These are phyloP conservation scores for Agaricus subrufescens DNA, from an alignment of 768 basidiomycete species.

Conservation along the genomic window DNA sequence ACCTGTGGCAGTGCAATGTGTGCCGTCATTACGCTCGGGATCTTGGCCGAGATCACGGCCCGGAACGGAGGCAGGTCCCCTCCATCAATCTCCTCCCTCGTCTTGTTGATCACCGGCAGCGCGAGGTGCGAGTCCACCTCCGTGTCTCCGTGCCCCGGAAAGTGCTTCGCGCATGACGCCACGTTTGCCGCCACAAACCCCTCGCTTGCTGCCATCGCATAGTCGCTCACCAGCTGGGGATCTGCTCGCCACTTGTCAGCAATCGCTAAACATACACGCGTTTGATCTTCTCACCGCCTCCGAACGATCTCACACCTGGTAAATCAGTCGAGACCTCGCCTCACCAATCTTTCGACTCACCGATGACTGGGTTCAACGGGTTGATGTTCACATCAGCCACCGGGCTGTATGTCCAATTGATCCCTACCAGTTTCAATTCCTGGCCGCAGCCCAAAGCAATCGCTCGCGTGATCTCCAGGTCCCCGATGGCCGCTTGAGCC, in stretches of 20 bases:
- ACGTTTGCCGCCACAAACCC: conserved; percentile 47
- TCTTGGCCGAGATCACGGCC: conserved; percentile 30
- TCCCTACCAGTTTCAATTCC: conserved; percentile 57
- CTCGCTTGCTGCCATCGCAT: conserved; percentile 38
- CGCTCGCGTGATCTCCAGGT: conserved; percentile 37
- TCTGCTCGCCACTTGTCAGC: conserved; percentile 30
- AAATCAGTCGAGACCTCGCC: neutral
- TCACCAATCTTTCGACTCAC: conserved; percentile 26
- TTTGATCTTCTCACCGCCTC: conserved; percentile 43
- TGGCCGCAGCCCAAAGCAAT: conserved; percentile 43
- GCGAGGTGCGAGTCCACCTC: conserved; percentile 67
- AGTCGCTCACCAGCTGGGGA: conserved; percentile 45
- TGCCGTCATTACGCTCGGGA: conserved; percentile 66
- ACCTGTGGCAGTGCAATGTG: conserved; percentile 67
- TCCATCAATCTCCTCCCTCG: conserved; percentile 30
- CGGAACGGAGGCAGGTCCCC: conserved; percentile 61
- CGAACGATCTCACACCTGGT: conserved; percentile 64
- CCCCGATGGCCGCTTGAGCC: conserved; percentile 58
- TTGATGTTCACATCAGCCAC: conserved; percentile 75
- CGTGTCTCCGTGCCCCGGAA: conserved; percentile 74
- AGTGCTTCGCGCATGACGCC: conserved; percentile 65
- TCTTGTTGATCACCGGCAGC: conserved; percentile 56
- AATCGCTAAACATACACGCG: neutral
- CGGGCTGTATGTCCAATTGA: conserved; percentile 71
- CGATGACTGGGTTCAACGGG: conserved; percentile 65